phyloP scores from a whole-genome alignment of 352 stramenopile species.

The Phytopythium aichiense region DNA sequence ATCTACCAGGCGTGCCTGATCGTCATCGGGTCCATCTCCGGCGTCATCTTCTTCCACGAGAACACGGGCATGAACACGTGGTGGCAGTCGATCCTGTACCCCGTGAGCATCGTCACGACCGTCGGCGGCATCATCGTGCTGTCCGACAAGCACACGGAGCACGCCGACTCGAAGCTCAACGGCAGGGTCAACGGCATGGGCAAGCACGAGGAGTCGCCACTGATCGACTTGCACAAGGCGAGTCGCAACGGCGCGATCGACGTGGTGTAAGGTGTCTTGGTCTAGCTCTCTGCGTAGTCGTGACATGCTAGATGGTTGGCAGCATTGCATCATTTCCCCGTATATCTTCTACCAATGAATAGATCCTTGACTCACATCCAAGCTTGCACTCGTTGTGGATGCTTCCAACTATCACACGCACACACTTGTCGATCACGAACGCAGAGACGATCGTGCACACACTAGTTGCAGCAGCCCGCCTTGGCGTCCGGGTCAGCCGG shows the following conservation, averaged over 20 bases:
- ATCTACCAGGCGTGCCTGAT: conserved; percentile 87
- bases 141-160: conserved; percentile 75
- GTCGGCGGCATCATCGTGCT: conserved; percentile 77
- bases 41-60: conserved; percentile 88
- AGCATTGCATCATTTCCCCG: background rate
- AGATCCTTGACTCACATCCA: background rate
- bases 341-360: conserved; percentile 4
- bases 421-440: background rate
- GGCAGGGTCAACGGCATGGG: conserved; percentile 27
- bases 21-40: conserved; percentile 78
- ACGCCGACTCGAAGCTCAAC: conserved; percentile 32
- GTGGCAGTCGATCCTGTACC: conserved; percentile 79
- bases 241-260: conserved; percentile 36
- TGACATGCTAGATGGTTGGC: conserved; percentile 1
- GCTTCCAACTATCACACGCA: background rate
- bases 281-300: background rate
- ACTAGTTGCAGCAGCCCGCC: conserved; percentile 50
- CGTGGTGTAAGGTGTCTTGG: conserved; percentile 10
- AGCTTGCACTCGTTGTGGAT: background rate
- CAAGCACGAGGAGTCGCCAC: conserved; percentile 40
- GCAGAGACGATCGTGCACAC: no score
- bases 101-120: conserved; percentile 71
- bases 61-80: conserved; percentile 76
- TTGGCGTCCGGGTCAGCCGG: conserved; percentile 47
- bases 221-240: conserved; percentile 33